Percentiles rank a stretch among this genome's conserved stretches.
Evolutionary conservation across 2,329 filamentous ascomycete species (phyloP).

Genomic region (Tolypocladium album): DNA sequence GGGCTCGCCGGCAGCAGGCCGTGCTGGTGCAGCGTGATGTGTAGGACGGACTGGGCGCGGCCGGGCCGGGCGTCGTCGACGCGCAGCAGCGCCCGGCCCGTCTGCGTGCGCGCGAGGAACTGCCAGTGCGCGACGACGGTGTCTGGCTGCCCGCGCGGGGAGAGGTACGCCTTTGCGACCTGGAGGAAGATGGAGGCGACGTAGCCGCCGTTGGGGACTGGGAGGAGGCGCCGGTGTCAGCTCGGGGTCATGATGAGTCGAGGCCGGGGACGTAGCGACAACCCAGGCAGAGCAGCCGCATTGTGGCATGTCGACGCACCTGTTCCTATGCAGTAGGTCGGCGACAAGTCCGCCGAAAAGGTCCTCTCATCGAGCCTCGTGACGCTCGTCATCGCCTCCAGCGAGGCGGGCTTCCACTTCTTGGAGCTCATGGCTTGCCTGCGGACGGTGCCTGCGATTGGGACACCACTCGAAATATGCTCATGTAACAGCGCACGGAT

Average conservation of each 20-base stretch:
- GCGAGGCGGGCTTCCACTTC: neutral
- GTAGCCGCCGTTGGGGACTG: slow-evolving; percentile 37
- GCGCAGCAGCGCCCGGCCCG: slow-evolving; percentile 24
- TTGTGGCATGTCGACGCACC: neutral
- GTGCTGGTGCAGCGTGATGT: slow-evolving; percentile 30
- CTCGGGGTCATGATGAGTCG: neutral
- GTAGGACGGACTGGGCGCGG: slow-evolving; percentile 27
- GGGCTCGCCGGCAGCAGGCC: slow-evolving; percentile 19
- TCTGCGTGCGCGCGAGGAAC: slow-evolving; percentile 26
- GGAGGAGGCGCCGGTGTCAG: neutral
- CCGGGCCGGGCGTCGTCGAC: slow-evolving; percentile 32
- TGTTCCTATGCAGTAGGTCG: neutral
- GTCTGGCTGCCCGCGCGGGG: slow-evolving; percentile 21
- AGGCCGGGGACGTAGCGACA: too few relatives aligned
- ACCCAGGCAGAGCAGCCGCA: too few relatives aligned
- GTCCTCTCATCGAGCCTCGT: neutral
- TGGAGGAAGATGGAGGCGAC: slow-evolving; percentile 28
- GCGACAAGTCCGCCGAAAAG: neutral
- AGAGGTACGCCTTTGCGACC: slow-evolving; percentile 22
- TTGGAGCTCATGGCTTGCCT: neutral
- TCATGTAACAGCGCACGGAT: too few relatives aligned
- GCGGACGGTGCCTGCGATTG: neutral
- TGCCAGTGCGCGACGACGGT: slow-evolving; percentile 28
- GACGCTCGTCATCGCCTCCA: neutral
- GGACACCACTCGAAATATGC: too few relatives aligned